Evolutionary conservation across 2,329 filamentous ascomycete genomes (phyloP).

Genomic region (Epichloe glyceriae): DNA sequence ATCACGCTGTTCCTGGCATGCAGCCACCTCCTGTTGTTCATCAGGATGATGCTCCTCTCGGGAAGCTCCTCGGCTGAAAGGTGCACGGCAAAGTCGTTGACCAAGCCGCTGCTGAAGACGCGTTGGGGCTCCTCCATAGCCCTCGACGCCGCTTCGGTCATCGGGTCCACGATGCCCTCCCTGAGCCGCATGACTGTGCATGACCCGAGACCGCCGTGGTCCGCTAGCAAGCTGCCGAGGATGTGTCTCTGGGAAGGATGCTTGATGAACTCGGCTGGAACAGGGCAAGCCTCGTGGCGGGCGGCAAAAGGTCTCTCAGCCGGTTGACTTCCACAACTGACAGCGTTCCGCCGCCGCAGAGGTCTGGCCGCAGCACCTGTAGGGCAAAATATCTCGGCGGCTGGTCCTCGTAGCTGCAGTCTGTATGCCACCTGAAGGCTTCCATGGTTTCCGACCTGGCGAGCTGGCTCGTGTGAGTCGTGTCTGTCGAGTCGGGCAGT

Average conservation of each 20-base stretch:
- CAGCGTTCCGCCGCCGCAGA: background rate
- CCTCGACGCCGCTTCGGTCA: background rate
- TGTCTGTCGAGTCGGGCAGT: background rate
- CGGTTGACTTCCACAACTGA: background rate
- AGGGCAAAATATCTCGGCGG: background rate
- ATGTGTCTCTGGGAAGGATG: background rate
- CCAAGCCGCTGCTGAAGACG: background rate
- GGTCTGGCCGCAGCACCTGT: background rate
- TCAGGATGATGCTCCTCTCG: background rate
- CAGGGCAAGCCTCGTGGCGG: background rate
- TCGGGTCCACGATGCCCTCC: background rate
- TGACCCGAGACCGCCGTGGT: background rate
- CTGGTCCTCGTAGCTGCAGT: background rate
- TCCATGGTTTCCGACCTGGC: background rate
- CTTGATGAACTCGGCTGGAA: background rate
- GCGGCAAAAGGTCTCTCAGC: background rate
- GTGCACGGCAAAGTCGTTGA: background rate
- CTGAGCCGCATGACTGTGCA: background rate
- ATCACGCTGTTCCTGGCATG: constrained; percentile 20
- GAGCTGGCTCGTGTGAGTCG: background rate
- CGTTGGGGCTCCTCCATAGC: background rate
- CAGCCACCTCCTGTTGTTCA: constrained; percentile 15
- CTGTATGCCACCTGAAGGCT: background rate
- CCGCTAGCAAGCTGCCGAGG: background rate
- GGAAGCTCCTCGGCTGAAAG: background rate